A percentile compares a stretch with the other conserved stretches of the same genome.
Evolutionary conservation across 2,329 filamentous ascomycete genomes (phyloP).

Genomic region (Aspergillus sp.): DNA sequence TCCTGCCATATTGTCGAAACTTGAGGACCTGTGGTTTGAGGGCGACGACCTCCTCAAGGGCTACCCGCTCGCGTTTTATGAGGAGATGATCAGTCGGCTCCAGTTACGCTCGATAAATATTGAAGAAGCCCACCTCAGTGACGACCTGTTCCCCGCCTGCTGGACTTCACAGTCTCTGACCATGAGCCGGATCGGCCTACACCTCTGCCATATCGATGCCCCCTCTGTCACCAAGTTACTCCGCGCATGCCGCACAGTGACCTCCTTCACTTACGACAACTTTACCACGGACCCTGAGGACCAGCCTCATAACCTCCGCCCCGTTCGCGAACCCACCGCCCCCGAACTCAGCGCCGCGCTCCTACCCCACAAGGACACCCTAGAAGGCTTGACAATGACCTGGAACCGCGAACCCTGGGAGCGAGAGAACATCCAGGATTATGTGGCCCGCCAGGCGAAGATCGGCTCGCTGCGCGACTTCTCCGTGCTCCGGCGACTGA

Average conservation of each 20-base stretch:
- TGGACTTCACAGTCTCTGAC: constrained; percentile 14
- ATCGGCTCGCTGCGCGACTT: constrained; percentile 26
- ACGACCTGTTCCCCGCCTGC: constrained; percentile 10
- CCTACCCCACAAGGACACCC: constrained; percentile 23
- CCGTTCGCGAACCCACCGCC: constrained; percentile 18
- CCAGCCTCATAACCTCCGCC: background rate
- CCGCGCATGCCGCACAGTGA: constrained; percentile 19
- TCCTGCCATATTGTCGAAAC: constrained; percentile 19
- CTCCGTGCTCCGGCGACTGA: constrained; percentile 17
- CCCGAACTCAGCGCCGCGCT: constrained; percentile 17
- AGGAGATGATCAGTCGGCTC: constrained; percentile 16
- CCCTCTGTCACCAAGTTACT: constrained; percentile 13
- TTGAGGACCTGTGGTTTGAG: constrained; percentile 17
- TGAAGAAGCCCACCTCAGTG: constrained; percentile 20
- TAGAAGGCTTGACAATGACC: constrained; percentile 20
- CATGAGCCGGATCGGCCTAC: constrained; percentile 11
- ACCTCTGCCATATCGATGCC: constrained; percentile 16
- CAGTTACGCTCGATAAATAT: constrained; percentile 10
- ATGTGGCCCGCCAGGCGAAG: constrained; percentile 11
- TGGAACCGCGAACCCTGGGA: constrained; percentile 8
- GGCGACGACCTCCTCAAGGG: background rate
- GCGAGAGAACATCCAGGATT: constrained; percentile 7
- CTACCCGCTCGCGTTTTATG: constrained; percentile 15
- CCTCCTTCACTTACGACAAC: constrained; percentile 16
- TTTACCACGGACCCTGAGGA: constrained; percentile 7